These are phyloP conservation scores for Nemania serpens DNA, from an alignment of 2,329 filamentous ascomycete genomes.

Conservation along the genomic window DNA sequence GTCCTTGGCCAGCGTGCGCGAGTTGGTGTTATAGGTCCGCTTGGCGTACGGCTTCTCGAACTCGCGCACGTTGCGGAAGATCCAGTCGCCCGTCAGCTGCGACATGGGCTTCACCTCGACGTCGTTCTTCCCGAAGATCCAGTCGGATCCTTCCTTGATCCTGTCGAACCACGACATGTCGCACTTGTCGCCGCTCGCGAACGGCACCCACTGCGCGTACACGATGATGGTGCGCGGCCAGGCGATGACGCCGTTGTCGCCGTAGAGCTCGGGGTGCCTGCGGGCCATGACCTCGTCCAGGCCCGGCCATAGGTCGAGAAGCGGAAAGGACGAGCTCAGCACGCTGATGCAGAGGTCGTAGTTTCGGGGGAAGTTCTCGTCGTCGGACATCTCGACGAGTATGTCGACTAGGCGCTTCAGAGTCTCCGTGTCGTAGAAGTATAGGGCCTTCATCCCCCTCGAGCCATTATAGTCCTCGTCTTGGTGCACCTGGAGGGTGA, in stretches of 20 bases:
- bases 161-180: conserved; percentile 41
- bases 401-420: conserved; percentile 46
- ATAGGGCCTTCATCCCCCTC: conserved; percentile 48
- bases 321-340: conserved; percentile 47
- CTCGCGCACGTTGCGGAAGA: conserved; percentile 52
- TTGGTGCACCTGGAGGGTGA: conserved; percentile 52
- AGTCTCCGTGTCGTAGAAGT: conserved; percentile 46
- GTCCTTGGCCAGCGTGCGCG: conserved; percentile 46
- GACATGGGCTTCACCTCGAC: conserved; percentile 51
- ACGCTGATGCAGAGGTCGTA: conserved; percentile 55
- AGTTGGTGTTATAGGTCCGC: conserved; percentile 51
- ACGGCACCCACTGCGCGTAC: conserved; percentile 55
- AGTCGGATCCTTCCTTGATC: conserved; percentile 47
- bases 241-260: conserved; percentile 42
- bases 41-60: conserved; percentile 56
- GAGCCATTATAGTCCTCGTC: conserved; percentile 48
- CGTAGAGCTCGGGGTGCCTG: conserved; percentile 45
- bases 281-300: conserved; percentile 44
- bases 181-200: conserved; percentile 43
- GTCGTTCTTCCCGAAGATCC: conserved; percentile 42
- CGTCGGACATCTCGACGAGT: conserved; percentile 51
- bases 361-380: conserved; percentile 49
- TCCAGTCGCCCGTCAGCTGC: conserved; percentile 50
- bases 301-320: conserved; percentile 43
- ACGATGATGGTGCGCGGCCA: conserved; percentile 50